phyloP scores from a whole-genome alignment of 1,284 basidiomycete genomes.

The Ustilago shanxiensis region DNA sequence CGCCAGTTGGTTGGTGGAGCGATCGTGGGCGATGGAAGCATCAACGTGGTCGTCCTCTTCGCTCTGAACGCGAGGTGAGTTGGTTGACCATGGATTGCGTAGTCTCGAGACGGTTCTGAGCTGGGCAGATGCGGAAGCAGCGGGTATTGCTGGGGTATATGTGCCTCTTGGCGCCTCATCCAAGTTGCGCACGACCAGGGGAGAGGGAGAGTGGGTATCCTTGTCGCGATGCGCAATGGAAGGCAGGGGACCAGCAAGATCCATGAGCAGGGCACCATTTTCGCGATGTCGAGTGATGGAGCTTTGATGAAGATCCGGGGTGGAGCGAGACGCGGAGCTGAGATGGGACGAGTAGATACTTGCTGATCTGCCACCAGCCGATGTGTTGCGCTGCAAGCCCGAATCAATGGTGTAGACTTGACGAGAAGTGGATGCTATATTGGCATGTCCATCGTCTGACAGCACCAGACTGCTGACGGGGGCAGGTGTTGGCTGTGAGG shows the following conservation, averaged over 20 bases:
- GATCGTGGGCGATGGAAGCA: slow-evolving; percentile 43
- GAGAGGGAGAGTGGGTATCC: slow-evolving; percentile 16
- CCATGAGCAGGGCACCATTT: slow-evolving; percentile 40
- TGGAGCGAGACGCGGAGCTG: slow-evolving; percentile 45
- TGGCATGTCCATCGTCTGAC: neutral
- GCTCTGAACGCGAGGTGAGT: slow-evolving; percentile 21
- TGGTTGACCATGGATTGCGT: slow-evolving; percentile 40
- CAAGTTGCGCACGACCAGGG: slow-evolving; percentile 54
- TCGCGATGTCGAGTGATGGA: slow-evolving; percentile 40
- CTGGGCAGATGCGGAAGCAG: slow-evolving; percentile 29
- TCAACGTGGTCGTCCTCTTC: slow-evolving; percentile 48
- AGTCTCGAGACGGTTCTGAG: slow-evolving; percentile 15
- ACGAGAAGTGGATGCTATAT: slow-evolving; percentile 12
- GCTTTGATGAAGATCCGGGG: slow-evolving; percentile 35
- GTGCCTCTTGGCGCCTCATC: slow-evolving; percentile 54
- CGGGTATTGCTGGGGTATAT: slow-evolving; percentile 42
- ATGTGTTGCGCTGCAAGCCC: slow-evolving; percentile 30
- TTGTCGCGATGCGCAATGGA: slow-evolving; percentile 23
- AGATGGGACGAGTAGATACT: slow-evolving; percentile 49
- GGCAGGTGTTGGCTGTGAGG: slow-evolving; percentile 21
- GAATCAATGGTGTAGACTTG: slow-evolving; percentile 42
- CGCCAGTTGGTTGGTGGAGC: slow-evolving; percentile 28
- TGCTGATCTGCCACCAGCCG: slow-evolving; percentile 15
- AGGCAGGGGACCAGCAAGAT: slow-evolving; percentile 23
- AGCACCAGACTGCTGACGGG: slow-evolving; percentile 42